Evolutionary conservation across 2,329 filamentous ascomycete genomes (phyloP), one percentile per base, ranked within the genome.

Genomic region (Nemania sp.): DNA sequence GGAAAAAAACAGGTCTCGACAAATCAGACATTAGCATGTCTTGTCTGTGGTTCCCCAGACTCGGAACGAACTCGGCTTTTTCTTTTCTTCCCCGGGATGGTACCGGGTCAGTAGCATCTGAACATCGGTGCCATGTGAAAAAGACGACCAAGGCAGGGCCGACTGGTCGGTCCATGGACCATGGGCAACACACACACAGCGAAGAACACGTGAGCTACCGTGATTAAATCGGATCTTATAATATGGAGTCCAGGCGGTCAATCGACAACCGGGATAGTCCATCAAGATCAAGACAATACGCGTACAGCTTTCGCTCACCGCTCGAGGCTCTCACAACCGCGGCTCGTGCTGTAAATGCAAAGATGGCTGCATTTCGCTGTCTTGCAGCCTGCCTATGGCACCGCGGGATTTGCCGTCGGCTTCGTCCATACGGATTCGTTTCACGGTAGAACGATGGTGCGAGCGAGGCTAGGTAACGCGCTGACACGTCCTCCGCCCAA

Each of bases 221-320:
- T 14, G 33, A 31, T 15, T 19, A 17, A 36, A 31, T 14, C 9
- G 4, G 11, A 12, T 5, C n/a, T 3, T 9, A 31, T 31, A 31
- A 9, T 3, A 4, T 12, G 5, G 4, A 31, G 5, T 23, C 36
- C 7, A 23, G 24, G 19, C 36, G 22, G 24, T 23, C 36, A 26
- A 26, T 48, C 28, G n/a, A 39, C 9, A 23, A 31, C 28, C 9
- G 26, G 26, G 11, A 31, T 14, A 31, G 28, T 31, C n/a, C n/a
- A n/a, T 44, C 19, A 26, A 31, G 24, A 11, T 44, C 31, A 39
- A 15, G 7, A 19, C 5, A 17, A 12, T 19, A n/a, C n/a, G n/a
- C n/a, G n/a, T n/a, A n/a, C n/a, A n/a, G n/a, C 17, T 45, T 43
- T 17, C 26, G n/a, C 53, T 56, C 53, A 56, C 53, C 53, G 53